Evolutionary conservation across 2,329 filamentous ascomycete genomes (phyloP).

Genomic region (Paracamarosporium sp.): DNA sequence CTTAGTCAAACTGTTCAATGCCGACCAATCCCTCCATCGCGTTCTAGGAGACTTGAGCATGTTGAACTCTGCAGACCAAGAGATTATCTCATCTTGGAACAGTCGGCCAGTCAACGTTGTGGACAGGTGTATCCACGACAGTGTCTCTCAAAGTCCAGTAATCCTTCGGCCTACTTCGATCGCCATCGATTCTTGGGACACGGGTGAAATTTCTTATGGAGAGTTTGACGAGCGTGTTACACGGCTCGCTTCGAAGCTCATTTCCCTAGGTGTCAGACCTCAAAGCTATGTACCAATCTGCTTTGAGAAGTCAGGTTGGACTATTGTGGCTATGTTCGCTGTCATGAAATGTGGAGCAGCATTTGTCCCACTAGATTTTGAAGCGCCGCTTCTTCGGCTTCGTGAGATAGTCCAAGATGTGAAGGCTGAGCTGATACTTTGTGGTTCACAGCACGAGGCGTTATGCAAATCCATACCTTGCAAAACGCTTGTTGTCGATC

Average conservation of each 20-base stretch:
- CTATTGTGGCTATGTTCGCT: conserved; percentile 43
- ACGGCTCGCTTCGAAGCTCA: conserved; percentile 30
- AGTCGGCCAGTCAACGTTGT: conserved; percentile 27
- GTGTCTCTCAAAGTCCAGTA: conserved; percentile 32
- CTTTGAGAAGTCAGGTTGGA: conserved; percentile 46
- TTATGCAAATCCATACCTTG: conserved; percentile 35
- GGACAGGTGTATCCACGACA: conserved; percentile 36
- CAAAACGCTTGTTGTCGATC: conserved; percentile 38
- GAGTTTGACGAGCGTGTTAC: conserved; percentile 36
- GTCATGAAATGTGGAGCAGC: conserved; percentile 46
- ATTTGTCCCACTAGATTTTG: conserved; percentile 47
- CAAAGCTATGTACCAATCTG: conserved; percentile 40
- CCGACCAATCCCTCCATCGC: conserved; percentile 10
- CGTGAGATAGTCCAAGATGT: conserved; percentile 43
- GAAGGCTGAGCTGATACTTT: conserved; percentile 34
- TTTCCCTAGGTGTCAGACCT: conserved; percentile 31
- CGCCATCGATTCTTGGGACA: conserved; percentile 41
- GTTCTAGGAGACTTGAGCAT: conserved; percentile 27
- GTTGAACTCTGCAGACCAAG: conserved; percentile 27
- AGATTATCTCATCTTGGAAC: conserved; percentile 33
- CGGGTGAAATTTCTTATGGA: conserved; percentile 29
- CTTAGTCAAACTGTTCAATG: conserved; percentile 32
- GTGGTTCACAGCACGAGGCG: conserved; percentile 28
- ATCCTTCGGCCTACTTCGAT: conserved; percentile 22
- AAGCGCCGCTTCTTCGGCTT: conserved; percentile 44